A percentile compares a stretch with the other conserved stretches of the same genome.
Conservation (phyloP, 2,329 filamentous ascomycete species). For the Didymella pinodella region DNA sequence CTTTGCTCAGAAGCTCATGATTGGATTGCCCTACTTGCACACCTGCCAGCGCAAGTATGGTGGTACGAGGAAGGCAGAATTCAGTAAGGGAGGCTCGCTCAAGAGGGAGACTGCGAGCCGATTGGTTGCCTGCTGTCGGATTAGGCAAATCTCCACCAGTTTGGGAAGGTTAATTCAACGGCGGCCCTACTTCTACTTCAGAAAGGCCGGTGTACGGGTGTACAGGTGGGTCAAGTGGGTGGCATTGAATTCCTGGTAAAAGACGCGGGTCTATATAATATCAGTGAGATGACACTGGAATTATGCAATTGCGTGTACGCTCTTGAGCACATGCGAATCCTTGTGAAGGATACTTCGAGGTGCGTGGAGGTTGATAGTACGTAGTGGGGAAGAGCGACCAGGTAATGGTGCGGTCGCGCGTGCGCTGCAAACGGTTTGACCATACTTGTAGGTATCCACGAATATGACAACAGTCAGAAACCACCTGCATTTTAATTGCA, state of each 20-base stretch:
- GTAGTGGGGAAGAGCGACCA: neutral
- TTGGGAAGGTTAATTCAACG: neutral
- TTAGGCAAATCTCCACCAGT: neutral
- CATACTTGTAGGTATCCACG: neutral
- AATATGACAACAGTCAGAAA: neutral
- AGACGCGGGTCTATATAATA: neutral
- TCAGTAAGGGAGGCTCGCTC: constrained; percentile 1
- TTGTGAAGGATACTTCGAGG: neutral
- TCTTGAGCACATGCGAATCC: neutral
- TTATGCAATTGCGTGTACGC: neutral
- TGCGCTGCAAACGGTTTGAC: neutral
- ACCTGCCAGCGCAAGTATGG: neutral
- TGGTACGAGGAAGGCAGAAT: neutral
- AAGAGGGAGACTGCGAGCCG: neutral
- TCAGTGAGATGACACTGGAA: neutral
- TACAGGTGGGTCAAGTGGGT: neutral
- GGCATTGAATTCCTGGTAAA: constrained; percentile 3
- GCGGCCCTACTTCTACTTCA: neutral
- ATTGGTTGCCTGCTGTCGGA: neutral
- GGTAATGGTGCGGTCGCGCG: neutral
- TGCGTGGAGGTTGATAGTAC: neutral
- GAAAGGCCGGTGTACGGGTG: neutral
- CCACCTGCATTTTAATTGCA: neutral
- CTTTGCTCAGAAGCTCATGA: neutral
- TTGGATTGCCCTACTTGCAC: neutral